phyloP scores from a whole-genome alignment of 1,139 yeast genomes.

The Oligophagozyma castellii region DNA sequence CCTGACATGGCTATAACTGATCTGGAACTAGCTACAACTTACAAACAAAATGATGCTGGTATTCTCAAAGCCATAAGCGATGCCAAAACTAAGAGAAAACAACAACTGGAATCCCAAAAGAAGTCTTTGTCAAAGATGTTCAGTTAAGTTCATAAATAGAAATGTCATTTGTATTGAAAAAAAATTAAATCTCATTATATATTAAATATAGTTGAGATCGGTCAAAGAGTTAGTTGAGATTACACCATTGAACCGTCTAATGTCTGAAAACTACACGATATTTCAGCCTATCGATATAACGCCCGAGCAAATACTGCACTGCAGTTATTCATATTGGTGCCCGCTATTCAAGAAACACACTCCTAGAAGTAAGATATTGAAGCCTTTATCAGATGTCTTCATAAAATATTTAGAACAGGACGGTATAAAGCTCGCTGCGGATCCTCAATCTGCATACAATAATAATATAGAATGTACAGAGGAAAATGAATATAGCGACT shows the following conservation, averaged over 20 bases:
- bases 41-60: constrained; percentile 65
- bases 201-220: background rate
- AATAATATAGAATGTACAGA: constrained; percentile 31
- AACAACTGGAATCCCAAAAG: constrained; percentile 56
- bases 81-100: constrained; percentile 39
- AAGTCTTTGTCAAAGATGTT: constrained; percentile 82
- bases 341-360: constrained; percentile 35
- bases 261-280: no score
- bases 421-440: constrained; percentile 53
- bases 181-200: background rate
- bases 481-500: constrained; percentile 58
- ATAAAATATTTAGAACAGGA: constrained; percentile 61
- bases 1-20: constrained; percentile 58
- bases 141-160: constrained; percentile 5
- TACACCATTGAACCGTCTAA: constrained; percentile 12
- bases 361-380: constrained; percentile 41
- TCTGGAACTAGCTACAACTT: constrained; percentile 49
- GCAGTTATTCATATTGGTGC: constrained; percentile 69
- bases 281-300: constrained; percentile 30
- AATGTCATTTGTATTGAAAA: background rate
- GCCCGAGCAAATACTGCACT: constrained; percentile 42
- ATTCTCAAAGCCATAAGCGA: constrained; percentile 53
- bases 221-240: background rate
- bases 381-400: constrained; percentile 55
- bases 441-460: constrained; percentile 21